Conservation (phyloP, 2,329 filamentous ascomycete species). For the Ophiobolus disseminans region DNA sequence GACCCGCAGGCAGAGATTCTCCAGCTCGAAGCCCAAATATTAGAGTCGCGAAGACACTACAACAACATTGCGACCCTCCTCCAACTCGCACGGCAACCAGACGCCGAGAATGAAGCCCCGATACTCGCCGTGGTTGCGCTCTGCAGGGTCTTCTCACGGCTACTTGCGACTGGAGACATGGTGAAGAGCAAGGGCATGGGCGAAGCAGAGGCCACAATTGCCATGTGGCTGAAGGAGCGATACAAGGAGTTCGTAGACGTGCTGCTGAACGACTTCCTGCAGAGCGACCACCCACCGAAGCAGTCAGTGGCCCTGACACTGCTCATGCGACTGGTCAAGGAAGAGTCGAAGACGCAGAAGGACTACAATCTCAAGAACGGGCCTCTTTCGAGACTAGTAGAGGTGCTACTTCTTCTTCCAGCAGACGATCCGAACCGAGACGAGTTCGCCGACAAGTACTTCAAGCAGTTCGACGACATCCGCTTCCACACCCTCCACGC, state of each 20-base stretch:
- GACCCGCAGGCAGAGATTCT: slow-evolving; percentile 72
- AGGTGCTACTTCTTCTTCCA: slow-evolving; percentile 65
- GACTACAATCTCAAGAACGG: slow-evolving; percentile 71
- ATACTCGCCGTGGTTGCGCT: slow-evolving; percentile 79
- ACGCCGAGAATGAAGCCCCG: slow-evolving; percentile 62
- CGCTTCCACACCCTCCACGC: slow-evolving; percentile 81
- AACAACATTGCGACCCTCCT: slow-evolving; percentile 85
- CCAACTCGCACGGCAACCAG: slow-evolving; percentile 58
- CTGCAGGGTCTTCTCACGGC: slow-evolving; percentile 82
- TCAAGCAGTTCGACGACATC: slow-evolving; percentile 82
- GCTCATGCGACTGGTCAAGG: slow-evolving; percentile 83
- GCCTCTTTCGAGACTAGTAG: slow-evolving; percentile 71
- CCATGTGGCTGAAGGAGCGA: slow-evolving; percentile 78
- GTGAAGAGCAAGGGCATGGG: slow-evolving; percentile 68
- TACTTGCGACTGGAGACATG: slow-evolving; percentile 77
- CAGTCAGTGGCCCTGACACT: slow-evolving; percentile 76
- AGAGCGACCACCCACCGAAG: slow-evolving; percentile 65
- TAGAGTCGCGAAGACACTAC: slow-evolving; percentile 87
- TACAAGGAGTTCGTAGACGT: slow-evolving; percentile 73
- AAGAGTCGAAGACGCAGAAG: slow-evolving; percentile 61
- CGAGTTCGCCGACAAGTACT: slow-evolving; percentile 79
- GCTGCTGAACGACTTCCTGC: slow-evolving; percentile 66
- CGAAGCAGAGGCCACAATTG: slow-evolving; percentile 76
- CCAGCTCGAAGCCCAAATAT: slow-evolving; percentile 77
- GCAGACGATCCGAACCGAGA: slow-evolving; percentile 67